phyloP scores from a whole-genome alignment of 148 eudicot genomes.

The Rhododendron ferrugineum region DNA sequence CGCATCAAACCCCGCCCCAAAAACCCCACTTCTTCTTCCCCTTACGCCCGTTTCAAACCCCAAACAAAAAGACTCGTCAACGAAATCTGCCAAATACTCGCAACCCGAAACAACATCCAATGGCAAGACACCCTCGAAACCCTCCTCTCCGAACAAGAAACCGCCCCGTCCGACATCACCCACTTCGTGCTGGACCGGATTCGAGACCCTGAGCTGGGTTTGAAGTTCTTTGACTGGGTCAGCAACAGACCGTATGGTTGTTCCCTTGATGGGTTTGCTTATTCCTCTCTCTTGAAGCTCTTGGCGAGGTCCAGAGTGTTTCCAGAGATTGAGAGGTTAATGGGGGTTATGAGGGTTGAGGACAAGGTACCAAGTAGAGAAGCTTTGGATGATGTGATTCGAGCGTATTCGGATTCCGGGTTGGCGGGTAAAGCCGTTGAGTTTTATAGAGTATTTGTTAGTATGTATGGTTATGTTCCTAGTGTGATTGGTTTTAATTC shows the following conservation, averaged over 20 bases:
- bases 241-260: slow-evolving; percentile 33
- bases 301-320: slow-evolving; percentile 53
- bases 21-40: slow-evolving; percentile 30
- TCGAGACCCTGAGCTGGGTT: slow-evolving; percentile 50
- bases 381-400: slow-evolving; percentile 50
- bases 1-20: slow-evolving; percentile 64
- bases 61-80: slow-evolving; percentile 36
- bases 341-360: slow-evolving; percentile 37
- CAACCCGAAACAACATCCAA: slow-evolving; percentile 31
- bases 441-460: slow-evolving; percentile 31
- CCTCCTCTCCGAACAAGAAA: slow-evolving; percentile 42
- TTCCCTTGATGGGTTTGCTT: slow-evolving; percentile 62
- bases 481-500: slow-evolving; percentile 62
- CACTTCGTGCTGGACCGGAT: slow-evolving; percentile 69
- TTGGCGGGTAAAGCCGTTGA: slow-evolving; percentile 61
- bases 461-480: slow-evolving; percentile 33
- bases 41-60: slow-evolving; percentile 25
- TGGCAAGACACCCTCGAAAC: slow-evolving; percentile 64
- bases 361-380: slow-evolving; percentile 47
- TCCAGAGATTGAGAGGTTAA: slow-evolving; percentile 50
- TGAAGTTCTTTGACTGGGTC: slow-evolving; percentile 71
- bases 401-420: slow-evolving; percentile 54
- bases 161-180: slow-evolving; percentile 70
- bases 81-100: slow-evolving; percentile 49
- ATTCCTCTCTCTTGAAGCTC: slow-evolving; percentile 77